These are phyloP conservation scores for Camellia granthamiana DNA, from an alignment of 148 eudicot species.

Conservation along the genomic window DNA sequence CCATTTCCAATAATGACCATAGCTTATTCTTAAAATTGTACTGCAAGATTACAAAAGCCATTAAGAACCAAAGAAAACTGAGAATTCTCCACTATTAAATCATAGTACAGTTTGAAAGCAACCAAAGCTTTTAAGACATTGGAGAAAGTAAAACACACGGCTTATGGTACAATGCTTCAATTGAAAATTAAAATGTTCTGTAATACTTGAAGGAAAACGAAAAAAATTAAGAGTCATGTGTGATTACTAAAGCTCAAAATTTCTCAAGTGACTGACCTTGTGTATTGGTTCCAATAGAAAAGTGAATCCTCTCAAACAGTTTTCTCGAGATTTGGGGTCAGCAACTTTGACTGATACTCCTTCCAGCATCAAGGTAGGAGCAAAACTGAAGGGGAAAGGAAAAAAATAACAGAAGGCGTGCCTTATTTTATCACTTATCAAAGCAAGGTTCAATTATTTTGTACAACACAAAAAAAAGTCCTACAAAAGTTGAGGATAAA, in stretches of 20 bases:
- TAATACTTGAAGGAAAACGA: background rate
- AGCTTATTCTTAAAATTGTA: slow-evolving; percentile 64
- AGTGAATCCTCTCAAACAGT: slow-evolving; percentile 68
- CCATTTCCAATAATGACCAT: slow-evolving; percentile 55
- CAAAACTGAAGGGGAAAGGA: slow-evolving; percentile 41
- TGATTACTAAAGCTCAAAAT: background rate
- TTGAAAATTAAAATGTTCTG: no score
- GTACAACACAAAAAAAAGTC: background rate
- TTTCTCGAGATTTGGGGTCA: slow-evolving; percentile 70
- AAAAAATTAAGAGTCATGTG: background rate
- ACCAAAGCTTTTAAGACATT: background rate
- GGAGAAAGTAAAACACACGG: background rate
- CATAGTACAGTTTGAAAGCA: background rate
- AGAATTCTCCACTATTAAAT: background rate
- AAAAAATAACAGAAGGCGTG: background rate
- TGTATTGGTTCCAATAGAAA: slow-evolving; percentile 59
- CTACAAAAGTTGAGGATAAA: background rate
- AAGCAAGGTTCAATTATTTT: background rate
- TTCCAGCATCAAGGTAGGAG: slow-evolving; percentile 72
- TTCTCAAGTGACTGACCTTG: slow-evolving; percentile 41
- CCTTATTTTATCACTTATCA: background rate
- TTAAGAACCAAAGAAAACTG: background rate
- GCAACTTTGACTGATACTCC: slow-evolving; percentile 65
- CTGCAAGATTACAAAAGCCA: slow-evolving; percentile 32
- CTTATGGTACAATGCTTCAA: background rate